Base-by-base conservation (phyloP, 2,329 filamentous ascomycete species). In the Sphaerulina vaccinii region DNA sequence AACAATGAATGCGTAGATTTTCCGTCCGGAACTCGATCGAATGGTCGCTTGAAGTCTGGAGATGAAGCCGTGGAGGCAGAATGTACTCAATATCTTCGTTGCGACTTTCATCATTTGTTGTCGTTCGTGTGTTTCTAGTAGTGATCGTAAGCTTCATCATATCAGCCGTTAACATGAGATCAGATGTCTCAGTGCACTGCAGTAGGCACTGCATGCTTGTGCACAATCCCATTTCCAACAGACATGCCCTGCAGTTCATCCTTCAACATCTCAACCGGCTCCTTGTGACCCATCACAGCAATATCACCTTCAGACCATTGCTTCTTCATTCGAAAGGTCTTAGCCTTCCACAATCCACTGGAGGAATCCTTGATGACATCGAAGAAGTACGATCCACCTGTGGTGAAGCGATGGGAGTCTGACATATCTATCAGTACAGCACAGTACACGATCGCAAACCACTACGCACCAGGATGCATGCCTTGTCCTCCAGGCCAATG, bases 31-130 rank as follows among this genome's bases (percentile, higher is more conserved):
- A n/a, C n/a, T n/a, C n/a, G n/a, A n/a, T n/a, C n/a, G n/a, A n/a
- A n/a, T n/a, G n/a, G n/a, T n/a, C n/a, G n/a, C 58, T 8, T 35
- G 29, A 33, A 51, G 51, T 21, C 58, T 60, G 15, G 52, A 56
- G 3, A 55, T 60, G 43, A 60, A 60, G 49, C 58, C 58, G 44
- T 60, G 58, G 32, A 60, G 47, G 44, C 58, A 60, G 27, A 60
- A 53, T 16, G 58, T 49, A 37, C 53, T 51, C n/a, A 58, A 42
- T 19, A 43, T n/a, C n/a, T n/a, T n/a, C n/a, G n/a, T n/a, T n/a
- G n/a, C n/a, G n/a, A n/a, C n/a, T n/a, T n/a, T n/a, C n/a, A n/a
- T n/a, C 11, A 45, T 38, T n/a, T n/a, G n/a, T n/a, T n/a, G n/a
- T n/a, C n/a, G n/a, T n/a, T n/a, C n/a, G n/a, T n/a, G n/a, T n/a